Base-by-base conservation (phyloP, 345 rosid genomes). In the Populus tremula region DNA sequence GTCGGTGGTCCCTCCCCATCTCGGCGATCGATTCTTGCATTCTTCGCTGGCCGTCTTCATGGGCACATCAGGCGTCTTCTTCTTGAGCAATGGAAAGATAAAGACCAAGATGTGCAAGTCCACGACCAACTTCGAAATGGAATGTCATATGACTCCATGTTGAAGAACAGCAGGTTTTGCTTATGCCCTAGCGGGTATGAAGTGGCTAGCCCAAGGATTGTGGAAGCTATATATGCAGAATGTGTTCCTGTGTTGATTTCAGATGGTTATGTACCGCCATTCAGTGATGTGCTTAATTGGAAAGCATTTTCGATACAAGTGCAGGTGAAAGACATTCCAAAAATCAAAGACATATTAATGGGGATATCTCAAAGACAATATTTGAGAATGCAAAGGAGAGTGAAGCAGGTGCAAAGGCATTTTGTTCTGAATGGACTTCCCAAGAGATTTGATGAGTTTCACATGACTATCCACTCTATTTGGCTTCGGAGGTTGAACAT, bases 201-300 rank as follows among this genome's bases (percentile, higher is more conserved):
- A 77, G 88, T 85, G 72, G 90, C 87, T 1, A 87, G 90, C 61
- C 90, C 90, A 33, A 86, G 91, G 63, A 76, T 89, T 25, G 92
- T 86, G 41, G 93, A 91, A 78, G 93, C 91, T 2, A 88, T 89
- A 12, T 91, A 88, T n/a, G 82, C 91, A 0, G 91, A 88, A 27
- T 89, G 95, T 70, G 90, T 86, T 12, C 93, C 93, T 0, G 90
- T 88, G 63, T 79, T 91, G 81, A 91, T 91, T 75, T 88, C 91
- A 2, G 86, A 89, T 14, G 23, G 80, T 5, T 88, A 89, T 43
- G 85, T 87, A 13, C 86, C 88, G 6, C 90, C 90, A 13, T 91
- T 85, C 66, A 85, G 87, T 61, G 93, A 89, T 77, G 91, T 91
- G 21, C 86, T 89, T 1, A 88, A 87, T 77, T 91, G 91, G 93